Conservation (phyloP, 768 basidiomycete species). For the Termitomyces sp. region DNA sequence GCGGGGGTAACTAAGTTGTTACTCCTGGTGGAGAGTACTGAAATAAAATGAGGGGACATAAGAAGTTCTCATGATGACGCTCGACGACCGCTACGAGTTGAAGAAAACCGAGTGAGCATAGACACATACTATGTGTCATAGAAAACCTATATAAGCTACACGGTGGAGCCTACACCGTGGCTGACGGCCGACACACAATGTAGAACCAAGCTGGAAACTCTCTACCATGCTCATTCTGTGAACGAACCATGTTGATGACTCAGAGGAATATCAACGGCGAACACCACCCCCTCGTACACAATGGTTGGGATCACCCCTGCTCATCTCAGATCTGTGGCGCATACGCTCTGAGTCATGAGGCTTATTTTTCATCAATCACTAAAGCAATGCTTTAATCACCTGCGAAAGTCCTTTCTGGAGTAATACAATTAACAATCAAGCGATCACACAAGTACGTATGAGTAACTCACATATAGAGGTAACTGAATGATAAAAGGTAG, state of each 20-base stretch:
- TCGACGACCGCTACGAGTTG: background rate
- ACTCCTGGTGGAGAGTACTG: background rate
- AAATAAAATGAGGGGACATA: background rate
- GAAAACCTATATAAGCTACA: no score
- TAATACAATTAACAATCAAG: background rate
- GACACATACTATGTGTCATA: background rate
- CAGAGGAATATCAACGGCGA: background rate
- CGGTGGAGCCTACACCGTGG: no score
- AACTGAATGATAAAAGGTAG: background rate
- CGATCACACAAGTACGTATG: background rate
- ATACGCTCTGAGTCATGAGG: background rate
- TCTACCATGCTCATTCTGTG: background rate
- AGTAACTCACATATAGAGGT: background rate
- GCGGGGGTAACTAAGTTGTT: no score
- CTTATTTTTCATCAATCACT: background rate
- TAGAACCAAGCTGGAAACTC: background rate
- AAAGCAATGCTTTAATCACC: background rate
- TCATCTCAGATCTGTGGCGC: background rate
- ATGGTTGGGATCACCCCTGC: background rate
- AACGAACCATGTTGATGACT: background rate
- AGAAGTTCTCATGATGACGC: background rate
- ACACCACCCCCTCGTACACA: background rate
- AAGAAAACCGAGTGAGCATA: background rate
- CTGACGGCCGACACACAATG: background rate
- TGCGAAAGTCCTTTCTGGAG: background rate